Conservation (phyloP, 768 basidiomycete genomes). For the Hypsizygus marmoreus region DNA sequence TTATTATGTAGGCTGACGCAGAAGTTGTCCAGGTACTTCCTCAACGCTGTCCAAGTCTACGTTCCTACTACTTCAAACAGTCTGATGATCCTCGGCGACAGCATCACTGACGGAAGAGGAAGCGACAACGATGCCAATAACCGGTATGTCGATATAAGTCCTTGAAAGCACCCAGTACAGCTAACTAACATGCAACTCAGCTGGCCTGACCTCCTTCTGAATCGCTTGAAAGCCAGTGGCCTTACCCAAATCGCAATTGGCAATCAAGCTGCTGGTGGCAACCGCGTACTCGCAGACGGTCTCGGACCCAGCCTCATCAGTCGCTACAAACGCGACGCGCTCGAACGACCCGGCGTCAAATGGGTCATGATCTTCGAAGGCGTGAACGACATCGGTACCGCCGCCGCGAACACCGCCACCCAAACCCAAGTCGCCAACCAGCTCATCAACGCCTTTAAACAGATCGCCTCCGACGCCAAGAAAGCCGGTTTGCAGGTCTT, state of each 20-base stretch:
- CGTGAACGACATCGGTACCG: constrained; percentile 54
- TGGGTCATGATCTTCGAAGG: constrained; percentile 56
- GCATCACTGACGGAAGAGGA: constrained; percentile 54
- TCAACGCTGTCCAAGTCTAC: constrained; percentile 46
- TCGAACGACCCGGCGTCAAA: constrained; percentile 45
- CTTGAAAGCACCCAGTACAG: background rate
- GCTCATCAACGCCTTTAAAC: constrained; percentile 46
- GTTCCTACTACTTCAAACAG: constrained; percentile 28
- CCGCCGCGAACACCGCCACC: constrained; percentile 29
- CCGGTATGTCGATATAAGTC: constrained; percentile 29
- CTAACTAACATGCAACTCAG: constrained; percentile 17
- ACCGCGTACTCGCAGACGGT: constrained; percentile 51
- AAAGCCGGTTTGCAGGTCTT: constrained; percentile 45
- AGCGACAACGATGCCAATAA: constrained; percentile 46
- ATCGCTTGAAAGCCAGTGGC: constrained; percentile 37
- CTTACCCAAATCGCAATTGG: constrained; percentile 37
- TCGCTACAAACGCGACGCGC: constrained; percentile 53
- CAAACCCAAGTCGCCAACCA: constrained; percentile 40
- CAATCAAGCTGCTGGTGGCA: constrained; percentile 56
- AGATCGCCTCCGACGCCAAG: constrained; percentile 45
- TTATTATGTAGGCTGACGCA: background rate
- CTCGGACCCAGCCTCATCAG: constrained; percentile 48
- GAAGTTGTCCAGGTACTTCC: constrained; percentile 37
- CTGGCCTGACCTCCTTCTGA: constrained; percentile 52
- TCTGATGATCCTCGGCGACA: constrained; percentile 51